Evolutionary conservation across 306 rosid species (phyloP), one percentile per base, ranked within the genome.

Genomic region (Styphnolobium japonicum): DNA sequence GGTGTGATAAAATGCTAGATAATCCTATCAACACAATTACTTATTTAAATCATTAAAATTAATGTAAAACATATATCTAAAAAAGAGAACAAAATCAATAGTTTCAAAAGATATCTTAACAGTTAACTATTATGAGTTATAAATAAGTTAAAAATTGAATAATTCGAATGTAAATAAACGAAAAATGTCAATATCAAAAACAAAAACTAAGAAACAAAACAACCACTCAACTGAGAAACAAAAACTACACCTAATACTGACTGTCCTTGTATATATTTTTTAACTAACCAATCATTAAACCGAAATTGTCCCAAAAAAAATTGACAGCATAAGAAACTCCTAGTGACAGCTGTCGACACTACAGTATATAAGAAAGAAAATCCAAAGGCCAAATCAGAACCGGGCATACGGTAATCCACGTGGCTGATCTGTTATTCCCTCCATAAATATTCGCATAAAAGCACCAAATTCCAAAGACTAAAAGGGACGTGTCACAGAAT

Each of bases 351-450:
- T 46, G 73, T 58, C 36, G 65, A 60, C 25, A 40, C n/a, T n/a
- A n/a, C n/a, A n/a, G n/a, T 57, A 67, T n/a, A 39, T 55, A 19
- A 65, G 9, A 16, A 14, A 43, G 61, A 67, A 58, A 46, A 15
- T 43, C 15, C 61, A 49, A 8, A 25, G 21, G 18, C 60, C 9
- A 66, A 34, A 40, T 19, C 21, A 5, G 70, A 79, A 48, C 37
- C 4, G 74, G 77, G 71, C 80, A 36, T 42, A 63, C 86, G 89
- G 86, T 82, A 82, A 79, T 79, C 82, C 89, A 86, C 89, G 89
- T 86, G 89, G 86, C 85, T 86, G 80, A 86, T 75, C 89, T 83
- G 87, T 77, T 75, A 37, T 75, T 16, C 43, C 82, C 62, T 61
- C 82, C 80, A 80, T 92, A 86, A 89, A 88, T 67, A 81, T 85